These are phyloP conservation scores for Candida mattraensis DNA, from an alignment of 805 yeast genomes.

Conservation along the genomic window DNA sequence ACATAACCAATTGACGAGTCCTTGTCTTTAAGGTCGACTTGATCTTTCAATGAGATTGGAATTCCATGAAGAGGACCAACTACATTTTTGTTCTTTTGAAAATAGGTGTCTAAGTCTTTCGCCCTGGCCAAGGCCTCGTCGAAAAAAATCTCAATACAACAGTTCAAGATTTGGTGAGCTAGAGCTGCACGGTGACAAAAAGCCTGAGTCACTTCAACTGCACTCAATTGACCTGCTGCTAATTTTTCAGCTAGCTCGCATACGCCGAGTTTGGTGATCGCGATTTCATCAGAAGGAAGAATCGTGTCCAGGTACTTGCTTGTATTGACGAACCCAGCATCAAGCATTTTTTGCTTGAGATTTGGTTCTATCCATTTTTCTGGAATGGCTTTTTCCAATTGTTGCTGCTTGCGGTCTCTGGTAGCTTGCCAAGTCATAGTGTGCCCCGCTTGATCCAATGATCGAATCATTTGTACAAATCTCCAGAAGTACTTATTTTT, in stretches of 20 bases:
- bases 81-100: constrained; percentile 43
- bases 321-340: constrained; percentile 41
- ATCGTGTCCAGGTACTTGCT: constrained; percentile 34
- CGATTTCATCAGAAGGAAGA: constrained; percentile 36
- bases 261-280: constrained; percentile 34
- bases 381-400: constrained; percentile 31
- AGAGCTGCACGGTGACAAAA: constrained; percentile 58
- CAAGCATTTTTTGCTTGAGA: constrained; percentile 31
- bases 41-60: constrained; percentile 49
- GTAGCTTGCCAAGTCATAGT: constrained; percentile 13
- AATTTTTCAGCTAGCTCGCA: constrained; percentile 25
- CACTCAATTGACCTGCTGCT: constrained; percentile 35
- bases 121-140: constrained; percentile 62
- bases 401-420: constrained; percentile 10
- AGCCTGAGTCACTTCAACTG: constrained; percentile 50
- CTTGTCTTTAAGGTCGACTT: constrained; percentile 45
- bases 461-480: too few relatives aligned
- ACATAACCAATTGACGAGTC: constrained; percentile 50
- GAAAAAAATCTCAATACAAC: constrained; percentile 46
- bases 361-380: constrained; percentile 45
- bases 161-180: constrained; percentile 53
- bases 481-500: too few relatives aligned
- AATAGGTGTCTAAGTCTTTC: constrained; percentile 51
- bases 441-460: too few relatives aligned
- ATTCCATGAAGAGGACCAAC: constrained; percentile 68